Conservation (phyloP, 2,329 filamentous ascomycete genomes). For the Sordariomycetes sp. region DNA sequence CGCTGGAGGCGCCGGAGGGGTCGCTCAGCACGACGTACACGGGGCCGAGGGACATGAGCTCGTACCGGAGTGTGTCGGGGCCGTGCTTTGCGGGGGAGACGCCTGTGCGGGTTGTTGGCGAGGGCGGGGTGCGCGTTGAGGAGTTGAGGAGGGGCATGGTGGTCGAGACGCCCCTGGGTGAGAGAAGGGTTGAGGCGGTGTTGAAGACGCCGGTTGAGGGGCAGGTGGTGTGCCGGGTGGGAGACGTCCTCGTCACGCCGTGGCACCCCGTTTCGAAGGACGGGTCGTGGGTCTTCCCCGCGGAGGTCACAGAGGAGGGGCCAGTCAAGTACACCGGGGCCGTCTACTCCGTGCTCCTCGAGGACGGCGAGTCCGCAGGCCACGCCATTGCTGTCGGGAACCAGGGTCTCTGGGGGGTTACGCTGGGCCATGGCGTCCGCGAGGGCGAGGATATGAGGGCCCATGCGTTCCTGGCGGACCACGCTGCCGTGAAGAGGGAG, state of each 20-base stretch:
- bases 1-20: constrained; percentile 30
- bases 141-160: constrained; percentile 31
- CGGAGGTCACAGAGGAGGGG: constrained; percentile 16
- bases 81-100: constrained; percentile 44
- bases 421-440: constrained; percentile 45
- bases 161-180: constrained; percentile 39
- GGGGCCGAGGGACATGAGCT: constrained; percentile 1
- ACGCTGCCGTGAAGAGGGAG: constrained; percentile 27
- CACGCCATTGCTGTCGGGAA: constrained; percentile 37
- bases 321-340: constrained; percentile 32
- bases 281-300: constrained; percentile 35
- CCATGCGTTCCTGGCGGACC: constrained; percentile 45
- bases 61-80: constrained; percentile 11
- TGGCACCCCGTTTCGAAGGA: constrained; percentile 45
- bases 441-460: constrained; percentile 28
- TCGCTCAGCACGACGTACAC: constrained; percentile 10
- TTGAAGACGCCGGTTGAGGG: constrained; percentile 34
- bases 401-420: constrained; percentile 37
- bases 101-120: constrained; percentile 31
- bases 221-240: constrained; percentile 31
- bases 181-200: constrained; percentile 36
- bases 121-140: constrained; percentile 19
- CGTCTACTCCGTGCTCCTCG: constrained; percentile 47
- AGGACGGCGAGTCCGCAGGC: constrained; percentile 31
- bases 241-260: constrained; percentile 38